A percentile compares a stretch with the other conserved stretches of the same genome.
Evolutionary conservation across 805 yeast species (phyloP).

Genomic region (Jamesozyma rosinii): DNA sequence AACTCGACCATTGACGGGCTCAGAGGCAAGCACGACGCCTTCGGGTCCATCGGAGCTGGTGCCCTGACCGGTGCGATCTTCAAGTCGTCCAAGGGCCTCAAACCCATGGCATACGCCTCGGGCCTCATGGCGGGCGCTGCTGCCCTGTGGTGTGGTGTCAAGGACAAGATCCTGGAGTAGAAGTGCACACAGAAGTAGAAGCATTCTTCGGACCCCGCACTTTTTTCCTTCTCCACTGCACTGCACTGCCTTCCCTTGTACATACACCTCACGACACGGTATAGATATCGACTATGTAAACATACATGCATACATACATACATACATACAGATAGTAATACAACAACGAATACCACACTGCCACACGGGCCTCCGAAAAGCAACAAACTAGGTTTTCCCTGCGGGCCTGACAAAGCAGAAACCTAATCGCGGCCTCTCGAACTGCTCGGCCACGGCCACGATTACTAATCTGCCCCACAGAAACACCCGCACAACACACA

Average conservation of each 20-base stretch:
- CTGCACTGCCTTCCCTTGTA: no score
- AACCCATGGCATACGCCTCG: conserved; percentile 81
- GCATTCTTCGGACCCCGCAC: no score
- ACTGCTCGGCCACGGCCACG: no score
- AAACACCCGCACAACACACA: no score
- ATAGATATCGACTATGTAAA: not conserved
- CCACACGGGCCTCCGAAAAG: no score
- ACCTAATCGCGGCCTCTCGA: no score
- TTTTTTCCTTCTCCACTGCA: no score
- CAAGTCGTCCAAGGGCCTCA: conserved; percentile 74
- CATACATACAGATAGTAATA: not conserved
- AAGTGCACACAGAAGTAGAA: no score
- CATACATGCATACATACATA: not conserved
- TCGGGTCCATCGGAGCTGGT: conserved; percentile 80
- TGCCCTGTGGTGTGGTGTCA: conserved; percentile 84
- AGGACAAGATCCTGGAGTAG: conserved; percentile 30
- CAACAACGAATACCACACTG: no score
- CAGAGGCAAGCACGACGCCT: conserved; percentile 84
- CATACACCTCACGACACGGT: not conserved
- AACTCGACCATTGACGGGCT: conserved; percentile 69
- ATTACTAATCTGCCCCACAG: no score
- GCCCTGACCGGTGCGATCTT: conserved; percentile 87
- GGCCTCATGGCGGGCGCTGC: conserved; percentile 84
- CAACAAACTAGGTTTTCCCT: no score
- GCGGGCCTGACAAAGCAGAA: no score